A percentile compares a stretch with the other conserved stretches of the same genome.
These are phyloP conservation scores for Aspergillus mulundensis DNA, from an alignment of 495 filamentous ascomycete genomes.

Conservation along the genomic window DNA sequence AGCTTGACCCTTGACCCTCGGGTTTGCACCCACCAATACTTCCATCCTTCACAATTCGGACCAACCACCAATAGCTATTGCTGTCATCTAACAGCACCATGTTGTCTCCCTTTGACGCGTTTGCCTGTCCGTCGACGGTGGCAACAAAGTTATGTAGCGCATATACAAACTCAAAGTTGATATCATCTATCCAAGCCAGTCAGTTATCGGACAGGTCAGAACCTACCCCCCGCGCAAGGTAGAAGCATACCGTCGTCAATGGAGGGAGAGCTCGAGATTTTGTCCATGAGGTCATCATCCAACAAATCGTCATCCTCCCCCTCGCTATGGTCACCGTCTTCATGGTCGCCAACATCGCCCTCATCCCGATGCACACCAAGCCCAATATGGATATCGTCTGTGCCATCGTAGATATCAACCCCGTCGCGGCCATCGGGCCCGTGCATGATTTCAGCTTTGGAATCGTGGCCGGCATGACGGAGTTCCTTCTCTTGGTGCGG, in stretches of 20 bases:
- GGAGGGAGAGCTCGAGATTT: constrained; percentile 95
- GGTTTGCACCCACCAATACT: constrained; percentile 71
- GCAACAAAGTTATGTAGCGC: constrained; percentile 96
- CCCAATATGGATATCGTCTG: constrained; percentile 31
- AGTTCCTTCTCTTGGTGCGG: constrained; percentile 84
- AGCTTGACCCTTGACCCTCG: constrained; percentile 8
- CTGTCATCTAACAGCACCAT: constrained; percentile 99
- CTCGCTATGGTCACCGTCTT: constrained; percentile 66
- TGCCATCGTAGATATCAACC: constrained; percentile 41
- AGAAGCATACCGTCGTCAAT: constrained; percentile 92
- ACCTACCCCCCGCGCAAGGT: not conserved
- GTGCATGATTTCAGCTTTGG: constrained; percentile 59
- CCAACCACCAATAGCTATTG: constrained; percentile 99
- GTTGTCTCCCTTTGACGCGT: constrained; percentile 96
- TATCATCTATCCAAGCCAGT: constrained; percentile 89
- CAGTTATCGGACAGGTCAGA: not conserved
- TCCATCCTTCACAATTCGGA: constrained; percentile 92
- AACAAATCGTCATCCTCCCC: constrained; percentile 74
- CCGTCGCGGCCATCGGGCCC: constrained; percentile 49
- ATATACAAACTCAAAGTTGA: constrained; percentile 99
- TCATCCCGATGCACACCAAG: constrained; percentile 46
- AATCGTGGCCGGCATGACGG: constrained; percentile 72
- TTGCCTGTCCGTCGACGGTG: constrained; percentile 96
- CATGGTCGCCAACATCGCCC: constrained; percentile 30
- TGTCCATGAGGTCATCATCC: constrained; percentile 93